A percentile compares a stretch with the other conserved stretches of the same genome.
Conservation (phyloP, 2,329 filamentous ascomycete species). For the Penicillium sclerotigenum region DNA sequence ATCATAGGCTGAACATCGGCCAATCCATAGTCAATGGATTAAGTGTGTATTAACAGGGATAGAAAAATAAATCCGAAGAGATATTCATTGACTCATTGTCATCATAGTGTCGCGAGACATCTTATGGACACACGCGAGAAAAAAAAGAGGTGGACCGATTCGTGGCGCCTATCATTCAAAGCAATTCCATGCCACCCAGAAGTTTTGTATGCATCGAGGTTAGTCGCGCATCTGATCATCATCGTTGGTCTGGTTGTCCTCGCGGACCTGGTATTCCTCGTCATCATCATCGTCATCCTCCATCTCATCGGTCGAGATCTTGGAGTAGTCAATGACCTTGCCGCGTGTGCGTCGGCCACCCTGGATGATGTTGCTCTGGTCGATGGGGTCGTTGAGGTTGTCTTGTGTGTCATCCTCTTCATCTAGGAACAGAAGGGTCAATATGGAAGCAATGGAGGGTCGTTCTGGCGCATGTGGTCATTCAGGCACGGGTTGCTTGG, state of each 20-base stretch:
- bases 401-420: conserved; percentile 72
- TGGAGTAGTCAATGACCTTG: conserved; percentile 87
- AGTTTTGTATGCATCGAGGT: conserved; percentile 14
- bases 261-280: conserved; percentile 39
- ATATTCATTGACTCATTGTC: conserved; percentile 22
- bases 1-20: background rate
- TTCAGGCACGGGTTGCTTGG: background rate
- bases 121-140: conserved; percentile 2
- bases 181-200: conserved; percentile 16
- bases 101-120: conserved; percentile 8
- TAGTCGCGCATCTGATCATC: conserved; percentile 44
- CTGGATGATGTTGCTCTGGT: conserved; percentile 79
- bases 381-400: conserved; percentile 80
- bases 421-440: conserved; percentile 28
- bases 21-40: background rate
- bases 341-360: conserved; percentile 82
- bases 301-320: conserved; percentile 73
- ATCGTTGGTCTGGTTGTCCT: conserved; percentile 31
- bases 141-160: conserved; percentile 2
- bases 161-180: conserved; percentile 19
- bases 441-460: conserved; percentile 19
- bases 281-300: conserved; percentile 59
- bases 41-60: background rate
- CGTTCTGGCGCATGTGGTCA: background rate
- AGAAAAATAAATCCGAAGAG: background rate